phyloP scores from a whole-genome alignment of 495 filamentous ascomycete genomes.

The Penicillium desertorum region DNA sequence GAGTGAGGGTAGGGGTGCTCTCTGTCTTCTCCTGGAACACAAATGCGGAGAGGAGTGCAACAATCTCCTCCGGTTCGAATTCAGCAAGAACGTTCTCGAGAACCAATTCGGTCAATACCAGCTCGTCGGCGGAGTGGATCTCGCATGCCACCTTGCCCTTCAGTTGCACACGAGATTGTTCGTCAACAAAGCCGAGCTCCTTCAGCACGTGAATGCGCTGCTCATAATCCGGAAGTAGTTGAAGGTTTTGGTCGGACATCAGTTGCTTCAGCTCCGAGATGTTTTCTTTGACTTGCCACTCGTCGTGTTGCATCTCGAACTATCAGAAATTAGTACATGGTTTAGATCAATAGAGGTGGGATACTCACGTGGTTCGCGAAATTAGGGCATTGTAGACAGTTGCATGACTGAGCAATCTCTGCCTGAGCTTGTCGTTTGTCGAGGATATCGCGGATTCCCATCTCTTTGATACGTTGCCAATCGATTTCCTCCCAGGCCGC shows the following conservation, averaged over 20 bases:
- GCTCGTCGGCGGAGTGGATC: conserved; percentile 94
- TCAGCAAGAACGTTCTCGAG: conserved; percentile 95
- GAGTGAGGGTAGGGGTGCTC: conserved; percentile 75
- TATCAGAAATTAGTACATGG: conserved; percentile 22
- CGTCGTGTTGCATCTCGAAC: conserved; percentile 91
- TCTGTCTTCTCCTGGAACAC: conserved; percentile 99
- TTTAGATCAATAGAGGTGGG: background rate
- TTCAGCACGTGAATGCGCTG: conserved; percentile 89
- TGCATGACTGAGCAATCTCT: conserved; percentile 52
- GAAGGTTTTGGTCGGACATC: conserved; percentile 95
- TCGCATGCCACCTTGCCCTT: conserved; percentile 99
- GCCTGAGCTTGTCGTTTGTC: conserved; percentile 65
- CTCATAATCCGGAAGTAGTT: conserved; percentile 96
- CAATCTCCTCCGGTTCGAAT: conserved; percentile 95
- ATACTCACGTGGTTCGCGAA: conserved; percentile 81
- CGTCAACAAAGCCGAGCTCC: conserved; percentile 88
- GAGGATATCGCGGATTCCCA: conserved; percentile 71
- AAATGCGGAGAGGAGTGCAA: conserved; percentile 88
- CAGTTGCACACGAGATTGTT: conserved; percentile 76
- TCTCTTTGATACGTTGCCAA: conserved; percentile 72
- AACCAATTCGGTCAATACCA: conserved; percentile 94
- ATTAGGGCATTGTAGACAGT: conserved; percentile 64
- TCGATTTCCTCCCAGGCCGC: conserved; percentile 84
- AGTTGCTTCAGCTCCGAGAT: conserved; percentile 79
- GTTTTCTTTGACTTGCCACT: conserved; percentile 90